Evolutionary conservation across 805 yeast species (phyloP), one percentile per base, ranked within the genome.

Genomic region (Crinitomyces ghanaensis): DNA sequence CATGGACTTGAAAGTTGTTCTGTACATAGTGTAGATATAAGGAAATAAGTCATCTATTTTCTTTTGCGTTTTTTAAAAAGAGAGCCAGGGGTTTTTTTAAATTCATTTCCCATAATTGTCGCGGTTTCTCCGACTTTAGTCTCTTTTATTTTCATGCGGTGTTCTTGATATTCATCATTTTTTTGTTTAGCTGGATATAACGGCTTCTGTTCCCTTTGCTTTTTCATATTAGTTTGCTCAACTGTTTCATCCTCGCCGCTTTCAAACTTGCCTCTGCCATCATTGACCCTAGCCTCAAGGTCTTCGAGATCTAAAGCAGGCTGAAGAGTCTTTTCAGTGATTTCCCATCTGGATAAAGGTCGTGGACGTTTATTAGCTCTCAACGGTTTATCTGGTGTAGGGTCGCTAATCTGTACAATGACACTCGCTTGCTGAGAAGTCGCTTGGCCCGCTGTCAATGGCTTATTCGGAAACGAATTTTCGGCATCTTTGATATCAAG

Each of bases 1-100:
- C 76, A 39, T 85, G 79, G 71, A 72, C 76, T 26, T 72, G 54
- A 29, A 19, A 9, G n/a, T n/a, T n/a, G n/a, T n/a, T n/a, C n/a
- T n/a, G n/a, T n/a, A n/a, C n/a, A n/a, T n/a, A n/a, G n/a, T n/a
- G n/a, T n/a, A n/a, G n/a, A n/a, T n/a, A n/a, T n/a, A n/a, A n/a
- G n/a, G n/a, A n/a, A n/a, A n/a, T n/a, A n/a, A n/a, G n/a, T n/a
- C n/a, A n/a, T n/a, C n/a, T n/a, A n/a, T n/a, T n/a, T n/a, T n/a
- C n/a, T n/a, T n/a, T n/a, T n/a, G n/a, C n/a, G n/a, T n/a, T n/a
- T n/a, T n/a, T n/a, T n/a, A n/a, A n/a, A n/a, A n/a, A n/a, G n/a
- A n/a, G n/a, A n/a, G n/a, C n/a, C n/a, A n/a, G n/a, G n/a, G n/a
- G n/a, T n/a, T n/a, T n/a, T n/a, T n/a, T n/a, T n/a, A n/a, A n/a